Evolutionary conservation across 2,329 filamentous ascomycete genomes (phyloP).

Genomic region (Falciphora oryzae): DNA sequence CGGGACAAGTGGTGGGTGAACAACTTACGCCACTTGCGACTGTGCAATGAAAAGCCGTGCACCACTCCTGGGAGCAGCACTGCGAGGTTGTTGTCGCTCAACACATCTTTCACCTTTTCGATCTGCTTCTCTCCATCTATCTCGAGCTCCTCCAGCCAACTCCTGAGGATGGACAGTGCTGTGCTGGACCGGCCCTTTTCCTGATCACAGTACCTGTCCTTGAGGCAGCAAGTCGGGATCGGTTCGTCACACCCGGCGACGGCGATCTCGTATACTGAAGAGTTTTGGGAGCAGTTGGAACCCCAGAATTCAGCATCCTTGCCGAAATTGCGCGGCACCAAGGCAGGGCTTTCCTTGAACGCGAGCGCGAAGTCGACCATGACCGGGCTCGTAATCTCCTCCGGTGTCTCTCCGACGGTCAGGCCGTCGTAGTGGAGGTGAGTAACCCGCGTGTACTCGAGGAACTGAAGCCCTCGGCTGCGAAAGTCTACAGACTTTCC

Average conservation of each 20-base stretch:
- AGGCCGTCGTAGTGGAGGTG: conserved; percentile 32
- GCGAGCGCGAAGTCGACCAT: conserved; percentile 33
- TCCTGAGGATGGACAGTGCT: not conserved
- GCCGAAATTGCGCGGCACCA: not conserved
- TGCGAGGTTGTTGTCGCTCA: not conserved
- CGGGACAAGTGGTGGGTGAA: not conserved
- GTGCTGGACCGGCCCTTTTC: not conserved
- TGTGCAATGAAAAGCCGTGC: not conserved
- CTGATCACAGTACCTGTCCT: not conserved
- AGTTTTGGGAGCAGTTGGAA: no score
- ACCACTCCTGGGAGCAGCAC: not conserved
- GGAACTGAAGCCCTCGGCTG: conserved; percentile 11
- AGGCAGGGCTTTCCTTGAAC: not conserved
- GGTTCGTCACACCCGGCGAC: not conserved
- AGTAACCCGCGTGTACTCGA: conserved; percentile 24
- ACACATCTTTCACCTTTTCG: not conserved
- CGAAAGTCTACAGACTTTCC: conserved; percentile 10
- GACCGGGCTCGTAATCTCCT: not conserved
- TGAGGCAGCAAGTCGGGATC: not conserved
- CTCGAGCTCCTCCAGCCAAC: not conserved
- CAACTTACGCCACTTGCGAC: not conserved
- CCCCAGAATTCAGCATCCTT: not conserved
- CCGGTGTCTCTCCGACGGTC: not conserved
- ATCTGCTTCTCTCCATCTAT: not conserved
- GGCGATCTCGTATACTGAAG: no score